Evolutionary conservation across 2,329 filamentous ascomycete species (phyloP), one percentile per base, ranked within the genome.

Genomic region (Albophoma yamanashiensis): DNA sequence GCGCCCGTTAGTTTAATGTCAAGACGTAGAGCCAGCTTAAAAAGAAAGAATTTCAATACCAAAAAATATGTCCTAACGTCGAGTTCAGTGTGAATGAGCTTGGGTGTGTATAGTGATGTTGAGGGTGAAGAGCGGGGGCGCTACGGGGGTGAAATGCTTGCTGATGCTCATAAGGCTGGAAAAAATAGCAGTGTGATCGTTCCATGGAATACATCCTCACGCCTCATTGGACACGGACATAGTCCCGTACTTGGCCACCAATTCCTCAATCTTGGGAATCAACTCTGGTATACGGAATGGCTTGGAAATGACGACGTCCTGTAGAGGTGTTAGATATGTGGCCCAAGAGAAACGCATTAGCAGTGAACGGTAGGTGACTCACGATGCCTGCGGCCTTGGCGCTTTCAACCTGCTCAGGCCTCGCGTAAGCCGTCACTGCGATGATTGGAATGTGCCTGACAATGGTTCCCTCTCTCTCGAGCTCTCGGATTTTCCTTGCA

Each of bases 391-490:
- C 87, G 59, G 82, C 79, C 68, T 89, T 82, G 59, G 89, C 89
- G 64, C 82, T 85, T 64, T 83, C 80, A 61, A 91, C 87, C 72
- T 92, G 89, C 75, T 91, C 87, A 5, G 83, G 82, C 68, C 89
- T 79, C 43, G 88, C 89, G 71, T 92, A 92, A 2, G 89, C 89
- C 45, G 89, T 92, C n/a, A 89, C 88, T n/a, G 87, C 88, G 65
- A 91, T 89, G 65, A 91, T 89, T 2, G 88, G 87, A n/a, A 91
- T 83, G 67, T 90, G 88, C 57, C 78, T 75, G 22, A 80, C 77
- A 56, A 89, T 81, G 39, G 79, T 82, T 25, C 84, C 84, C 58
- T 83, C 78, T 56, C 74, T 75, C 69, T 92, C 88, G 22, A 89
- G 76, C 62, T 87, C 81, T 22, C 89, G 81, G 58, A 93, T 91